A percentile compares a stretch with the other conserved stretches of the same genome.
phyloP scores from a whole-genome alignment of 148 eudicot species.

The Rhododendron simsii region DNA sequence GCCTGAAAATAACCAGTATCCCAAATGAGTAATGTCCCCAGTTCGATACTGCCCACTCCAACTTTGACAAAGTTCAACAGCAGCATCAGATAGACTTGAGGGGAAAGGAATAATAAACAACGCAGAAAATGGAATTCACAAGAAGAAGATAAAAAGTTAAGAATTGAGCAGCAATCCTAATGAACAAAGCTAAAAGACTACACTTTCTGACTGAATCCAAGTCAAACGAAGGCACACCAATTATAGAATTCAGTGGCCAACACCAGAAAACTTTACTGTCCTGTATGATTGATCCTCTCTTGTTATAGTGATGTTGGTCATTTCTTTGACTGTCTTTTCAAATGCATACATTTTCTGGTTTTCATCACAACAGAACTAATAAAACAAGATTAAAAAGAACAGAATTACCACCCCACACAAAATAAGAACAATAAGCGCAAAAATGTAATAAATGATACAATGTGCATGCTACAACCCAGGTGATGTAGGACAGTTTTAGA shows the following conservation, averaged over 20 bases:
- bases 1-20: conserved; percentile 45
- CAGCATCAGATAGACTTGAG: not conserved
- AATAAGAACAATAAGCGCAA: not conserved
- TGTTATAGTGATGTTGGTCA: not conserved
- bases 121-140: not conserved
- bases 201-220: not conserved
- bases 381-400: not conserved
- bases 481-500: not conserved
- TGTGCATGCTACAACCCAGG: not conserved
- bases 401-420: not conserved
- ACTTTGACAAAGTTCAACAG: not conserved
- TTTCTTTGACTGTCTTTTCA: not conserved
- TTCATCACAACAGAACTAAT: not conserved
- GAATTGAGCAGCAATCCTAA: not conserved
- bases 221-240: not conserved
- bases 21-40: conserved; percentile 9
- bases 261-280: not conserved
- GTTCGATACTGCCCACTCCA: not conserved
- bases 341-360: not conserved
- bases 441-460: not conserved
- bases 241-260: not conserved
- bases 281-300: not conserved
- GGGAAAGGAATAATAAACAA: not conserved
- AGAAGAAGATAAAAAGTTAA: not conserved
- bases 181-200: not conserved